Percentiles rank a stretch among this genome's conserved stretches.
Conservation (phyloP, 2,329 filamentous ascomycete species). For the Parasarocladium wereldwijsianum region DNA sequence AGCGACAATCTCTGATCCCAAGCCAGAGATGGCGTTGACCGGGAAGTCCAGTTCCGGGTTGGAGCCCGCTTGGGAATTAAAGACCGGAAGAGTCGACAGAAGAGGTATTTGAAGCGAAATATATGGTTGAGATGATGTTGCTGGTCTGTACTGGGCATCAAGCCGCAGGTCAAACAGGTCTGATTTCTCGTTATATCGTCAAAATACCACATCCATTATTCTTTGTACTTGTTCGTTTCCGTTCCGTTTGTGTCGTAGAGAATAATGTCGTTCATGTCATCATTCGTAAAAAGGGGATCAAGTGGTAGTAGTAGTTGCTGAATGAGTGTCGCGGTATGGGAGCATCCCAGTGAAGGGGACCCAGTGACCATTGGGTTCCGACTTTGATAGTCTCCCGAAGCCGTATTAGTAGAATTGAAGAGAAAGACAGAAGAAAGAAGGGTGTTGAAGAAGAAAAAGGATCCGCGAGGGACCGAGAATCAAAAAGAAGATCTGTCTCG, state of each 20-base stretch:
- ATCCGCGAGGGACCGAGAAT: slow-evolving; percentile 22
- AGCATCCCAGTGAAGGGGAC: too few species aligned
- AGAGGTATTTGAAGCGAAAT: slow-evolving; percentile 1
- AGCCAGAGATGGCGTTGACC: slow-evolving; percentile 5
- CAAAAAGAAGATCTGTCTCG: slow-evolving; percentile 30
- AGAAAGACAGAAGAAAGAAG: slow-evolving; percentile 7
- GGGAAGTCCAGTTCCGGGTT: slow-evolving; percentile 5
- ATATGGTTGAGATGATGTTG: background rate
- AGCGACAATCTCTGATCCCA: background rate
- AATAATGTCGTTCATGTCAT: slow-evolving; percentile 28
- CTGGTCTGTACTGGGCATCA: slow-evolving; percentile 16
- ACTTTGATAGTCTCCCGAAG: slow-evolving; percentile 12
- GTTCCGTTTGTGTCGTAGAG: slow-evolving; percentile 19
- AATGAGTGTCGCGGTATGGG: slow-evolving; percentile 21
- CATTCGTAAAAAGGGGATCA: slow-evolving; percentile 29
- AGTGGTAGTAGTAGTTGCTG: slow-evolving; percentile 19
- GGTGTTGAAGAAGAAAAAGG: slow-evolving; percentile 6
- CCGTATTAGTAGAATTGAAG: slow-evolving; percentile 11
- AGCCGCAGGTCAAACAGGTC: slow-evolving; percentile 13
- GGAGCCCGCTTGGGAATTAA: slow-evolving; percentile 4
- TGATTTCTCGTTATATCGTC: slow-evolving; percentile 17
- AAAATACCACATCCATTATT: slow-evolving; percentile 12
- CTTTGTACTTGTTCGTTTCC: slow-evolving; percentile 21
- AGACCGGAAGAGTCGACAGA: too few species aligned
- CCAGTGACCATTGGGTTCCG: slow-evolving; percentile 5